phyloP scores from a whole-genome alignment of 2,329 filamentous ascomycete species.

The Lachnellula cervina region DNA sequence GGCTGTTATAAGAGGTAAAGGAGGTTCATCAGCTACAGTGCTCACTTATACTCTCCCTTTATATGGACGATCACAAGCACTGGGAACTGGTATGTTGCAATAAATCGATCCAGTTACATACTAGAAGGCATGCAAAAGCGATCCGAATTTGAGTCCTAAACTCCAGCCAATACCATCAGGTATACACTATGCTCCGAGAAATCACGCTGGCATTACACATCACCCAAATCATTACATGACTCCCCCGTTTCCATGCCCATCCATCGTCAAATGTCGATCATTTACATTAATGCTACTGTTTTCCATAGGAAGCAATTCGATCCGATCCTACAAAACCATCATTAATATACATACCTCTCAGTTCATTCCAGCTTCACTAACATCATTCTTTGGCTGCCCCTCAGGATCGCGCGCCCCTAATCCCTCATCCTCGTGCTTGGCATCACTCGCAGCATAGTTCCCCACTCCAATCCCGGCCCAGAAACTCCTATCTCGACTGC shows the following conservation, averaged over 20 bases:
- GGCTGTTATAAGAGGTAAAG: too few relatives aligned
- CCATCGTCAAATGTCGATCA: neutral
- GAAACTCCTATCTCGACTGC: conserved; percentile 68
- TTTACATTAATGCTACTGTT: neutral
- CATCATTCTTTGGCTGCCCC: conserved; percentile 14
- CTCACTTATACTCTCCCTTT: too few relatives aligned
- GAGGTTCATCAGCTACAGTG: too few relatives aligned
- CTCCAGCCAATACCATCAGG: too few relatives aligned
- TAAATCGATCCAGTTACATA: too few relatives aligned
- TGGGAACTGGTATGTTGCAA: too few relatives aligned
- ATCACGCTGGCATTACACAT: neutral
- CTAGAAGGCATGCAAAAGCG: too few relatives aligned
- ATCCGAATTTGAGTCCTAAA: too few relatives aligned
- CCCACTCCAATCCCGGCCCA: conserved; percentile 63
- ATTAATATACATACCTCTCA: conserved; percentile 4
- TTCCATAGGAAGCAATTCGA: conserved; percentile 13
- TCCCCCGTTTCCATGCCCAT: neutral
- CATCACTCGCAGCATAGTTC: conserved; percentile 29
- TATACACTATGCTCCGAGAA: too few relatives aligned
- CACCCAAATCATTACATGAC: neutral
- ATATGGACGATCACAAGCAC: too few relatives aligned
- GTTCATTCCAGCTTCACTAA: conserved; percentile 10
- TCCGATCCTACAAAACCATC: conserved; percentile 11
- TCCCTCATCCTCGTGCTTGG: conserved; percentile 5
- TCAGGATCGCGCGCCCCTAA: conserved; percentile 4